Evolutionary conservation across 352 stramenopile genomes (phyloP).

Genomic region (Phytophthora agathidicida): DNA sequence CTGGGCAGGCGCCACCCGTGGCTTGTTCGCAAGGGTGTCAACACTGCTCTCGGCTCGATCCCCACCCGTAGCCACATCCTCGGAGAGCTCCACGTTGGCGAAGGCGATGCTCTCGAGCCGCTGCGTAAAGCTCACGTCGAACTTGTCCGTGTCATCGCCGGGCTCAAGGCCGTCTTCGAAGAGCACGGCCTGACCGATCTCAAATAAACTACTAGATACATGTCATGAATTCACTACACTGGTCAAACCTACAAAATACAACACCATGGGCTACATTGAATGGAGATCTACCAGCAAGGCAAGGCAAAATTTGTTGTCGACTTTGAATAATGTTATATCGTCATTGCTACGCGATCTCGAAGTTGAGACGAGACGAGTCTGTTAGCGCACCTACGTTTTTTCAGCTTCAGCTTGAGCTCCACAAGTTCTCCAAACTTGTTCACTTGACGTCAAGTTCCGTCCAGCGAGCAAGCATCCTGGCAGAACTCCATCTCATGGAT

Average conservation of each 20-base stretch:
- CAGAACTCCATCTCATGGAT: too few relatives aligned
- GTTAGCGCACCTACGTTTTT: too few relatives aligned
- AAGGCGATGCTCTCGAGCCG: slow-evolving; percentile 43
- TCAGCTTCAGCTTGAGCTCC: too few relatives aligned
- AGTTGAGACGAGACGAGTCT: too few relatives aligned
- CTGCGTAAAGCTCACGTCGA: slow-evolving; percentile 52
- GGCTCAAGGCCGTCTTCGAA: slow-evolving; percentile 60
- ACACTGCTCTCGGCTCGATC: slow-evolving; percentile 70
- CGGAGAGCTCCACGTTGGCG: slow-evolving; percentile 45
- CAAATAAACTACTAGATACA: slow-evolving; percentile 63
- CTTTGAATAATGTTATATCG: too few relatives aligned
- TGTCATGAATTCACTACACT: slow-evolving; percentile 27
- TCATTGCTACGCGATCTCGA: too few relatives aligned
- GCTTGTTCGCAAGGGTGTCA: slow-evolving; percentile 87
- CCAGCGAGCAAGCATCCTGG: background rate
- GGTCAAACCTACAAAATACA: slow-evolving; percentile 7
- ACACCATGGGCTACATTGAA: background rate
- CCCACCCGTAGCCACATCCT: slow-evolving; percentile 67
- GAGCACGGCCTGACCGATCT: slow-evolving; percentile 74
- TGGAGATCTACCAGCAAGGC: too few relatives aligned
- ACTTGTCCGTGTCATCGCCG: slow-evolving; percentile 55
- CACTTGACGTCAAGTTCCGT: background rate
- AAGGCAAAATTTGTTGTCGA: too few relatives aligned
- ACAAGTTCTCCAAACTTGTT: too few relatives aligned
- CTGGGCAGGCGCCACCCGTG: slow-evolving; percentile 81